These are phyloP conservation scores for Penicillium pancosmium DNA, from an alignment of 495 filamentous ascomycete genomes.

Conservation along the genomic window DNA sequence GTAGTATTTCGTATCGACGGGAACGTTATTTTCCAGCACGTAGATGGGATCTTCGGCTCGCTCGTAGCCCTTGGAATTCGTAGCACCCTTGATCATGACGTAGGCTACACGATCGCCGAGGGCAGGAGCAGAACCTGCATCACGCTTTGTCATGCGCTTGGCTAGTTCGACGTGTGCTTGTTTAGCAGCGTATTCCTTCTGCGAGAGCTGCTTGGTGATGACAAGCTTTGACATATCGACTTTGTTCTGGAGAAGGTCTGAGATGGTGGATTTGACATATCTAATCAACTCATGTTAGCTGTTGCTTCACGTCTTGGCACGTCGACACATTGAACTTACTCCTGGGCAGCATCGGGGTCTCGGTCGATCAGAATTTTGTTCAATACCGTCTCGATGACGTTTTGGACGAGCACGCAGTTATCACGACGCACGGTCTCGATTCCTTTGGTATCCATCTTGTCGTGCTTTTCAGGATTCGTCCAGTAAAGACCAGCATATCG, in stretches of 20 bases:
- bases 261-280: slow-evolving; percentile 95
- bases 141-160: slow-evolving; percentile 92
- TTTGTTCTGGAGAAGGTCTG: slow-evolving; percentile 94
- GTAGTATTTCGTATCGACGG: slow-evolving; percentile 98
- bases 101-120: slow-evolving; percentile 97
- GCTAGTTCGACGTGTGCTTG: slow-evolving; percentile 96
- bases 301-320: neutral
- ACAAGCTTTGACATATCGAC: slow-evolving; percentile 99
- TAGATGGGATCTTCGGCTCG: slow-evolving; percentile 94
- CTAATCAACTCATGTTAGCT: slow-evolving; percentile 48
- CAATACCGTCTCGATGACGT: slow-evolving; percentile 95
- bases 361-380: slow-evolving; percentile 93
- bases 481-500: slow-evolving; percentile 96
- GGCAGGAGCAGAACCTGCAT: slow-evolving; percentile 90
- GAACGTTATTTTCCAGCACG: slow-evolving; percentile 96
- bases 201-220: slow-evolving; percentile 95
- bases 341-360: slow-evolving; percentile 86
- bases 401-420: slow-evolving; percentile 93
- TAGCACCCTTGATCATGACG: slow-evolving; percentile 92
- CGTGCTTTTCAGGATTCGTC: slow-evolving; percentile 91
- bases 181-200: slow-evolving; percentile 78
- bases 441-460: slow-evolving; percentile 99
- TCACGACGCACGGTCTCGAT: slow-evolving; percentile 98
- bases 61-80: slow-evolving; percentile 90
- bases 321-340: slow-evolving; percentile 61